Evolutionary conservation across 306 rosid genomes (phyloP), one percentile per base, ranked within the genome.

Genomic region (Corylus avellana): DNA sequence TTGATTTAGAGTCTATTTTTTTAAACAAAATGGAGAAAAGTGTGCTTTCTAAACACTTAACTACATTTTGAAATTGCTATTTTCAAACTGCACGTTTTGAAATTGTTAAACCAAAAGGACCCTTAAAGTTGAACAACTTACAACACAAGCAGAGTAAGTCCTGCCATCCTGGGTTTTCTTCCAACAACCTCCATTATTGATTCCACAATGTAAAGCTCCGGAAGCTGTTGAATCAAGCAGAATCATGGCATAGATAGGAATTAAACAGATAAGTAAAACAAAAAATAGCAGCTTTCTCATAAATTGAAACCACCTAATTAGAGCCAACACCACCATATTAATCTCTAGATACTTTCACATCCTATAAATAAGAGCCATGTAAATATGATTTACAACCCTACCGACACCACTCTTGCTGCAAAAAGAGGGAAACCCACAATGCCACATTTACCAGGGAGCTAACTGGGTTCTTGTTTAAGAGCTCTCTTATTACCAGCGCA

Each of bases 121-220:
- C 46, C 10, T 17, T 68, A 68, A 54, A 68, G 20, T 32, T 42
- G 63, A 73, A 82, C 51, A 64, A 86, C 97, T 87, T 87, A 93
- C 99, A 49, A 79, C 75, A 80, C 98, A 95, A 53, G 99, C 99
- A 29, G 99, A 88, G 91, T 86, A 91, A 69, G 86, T 84, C 78
- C 54, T 83, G 77, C 96, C 88, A 54, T 73, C 73, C 66, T 35
- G 87, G 63, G 85, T 75, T 80, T 63, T 70, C 87, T 78, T 93
- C 99, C 99, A 95, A 83, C 99, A 95, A 81, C 99, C 99, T 80
- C 99, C 99, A 81, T 95, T 93, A 85, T 90, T 84, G 78, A 95
- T 68, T 78, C 78, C 89, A 87, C 99, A 95, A 32, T 89, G 90
- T 83, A 91, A 86, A 61, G 92, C 83, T 84, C 92, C 97, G 44